Percentiles rank a stretch among this genome's conserved stretches.
These are phyloP conservation scores for Bryoerythrophyllum caledonicum DNA, from an alignment of 225 moss, liverwort and hornwort genomes.

Conservation along the genomic window DNA sequence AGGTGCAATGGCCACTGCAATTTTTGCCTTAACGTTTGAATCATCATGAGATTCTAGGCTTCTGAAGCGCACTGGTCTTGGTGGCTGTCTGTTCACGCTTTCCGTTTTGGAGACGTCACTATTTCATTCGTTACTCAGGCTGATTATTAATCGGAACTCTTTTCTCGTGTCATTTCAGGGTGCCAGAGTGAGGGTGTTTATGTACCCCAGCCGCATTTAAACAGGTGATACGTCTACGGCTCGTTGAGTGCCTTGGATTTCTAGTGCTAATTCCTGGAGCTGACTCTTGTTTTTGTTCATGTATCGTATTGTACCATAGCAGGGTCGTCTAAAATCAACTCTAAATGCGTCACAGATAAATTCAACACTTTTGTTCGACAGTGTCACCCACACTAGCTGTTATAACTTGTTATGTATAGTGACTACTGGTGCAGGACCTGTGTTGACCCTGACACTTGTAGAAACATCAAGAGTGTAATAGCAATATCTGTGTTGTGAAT, in stretches of 20 bases:
- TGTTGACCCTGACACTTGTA: no score
- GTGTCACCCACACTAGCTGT: no score
- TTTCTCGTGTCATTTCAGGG: conserved; percentile 43
- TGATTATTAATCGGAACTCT: no score
- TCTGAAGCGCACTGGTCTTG: not conserved
- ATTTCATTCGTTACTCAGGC: not conserved
- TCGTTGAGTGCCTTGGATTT: not conserved
- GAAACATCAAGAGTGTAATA: no score
- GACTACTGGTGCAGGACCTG: no score
- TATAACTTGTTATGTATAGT: no score
- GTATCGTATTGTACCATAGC: no score
- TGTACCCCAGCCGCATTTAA: conserved; percentile 87
- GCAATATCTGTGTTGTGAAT: no score
- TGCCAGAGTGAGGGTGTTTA: conserved; percentile 84
- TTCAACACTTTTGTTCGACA: no score
- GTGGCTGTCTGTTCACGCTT: not conserved
- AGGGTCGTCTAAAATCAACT: no score
- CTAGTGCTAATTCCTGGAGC: not conserved
- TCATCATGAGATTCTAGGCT: not conserved
- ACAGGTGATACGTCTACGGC: conserved; percentile 19
- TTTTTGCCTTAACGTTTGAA: not conserved
- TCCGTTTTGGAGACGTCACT: not conserved
- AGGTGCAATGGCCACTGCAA: not conserved
- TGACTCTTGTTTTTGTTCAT: not conserved
- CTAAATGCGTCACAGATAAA: no score